These are phyloP conservation scores for Aspergillus sclerotialis DNA, from an alignment of 2,329 filamentous ascomycete genomes.

Conservation along the genomic window DNA sequence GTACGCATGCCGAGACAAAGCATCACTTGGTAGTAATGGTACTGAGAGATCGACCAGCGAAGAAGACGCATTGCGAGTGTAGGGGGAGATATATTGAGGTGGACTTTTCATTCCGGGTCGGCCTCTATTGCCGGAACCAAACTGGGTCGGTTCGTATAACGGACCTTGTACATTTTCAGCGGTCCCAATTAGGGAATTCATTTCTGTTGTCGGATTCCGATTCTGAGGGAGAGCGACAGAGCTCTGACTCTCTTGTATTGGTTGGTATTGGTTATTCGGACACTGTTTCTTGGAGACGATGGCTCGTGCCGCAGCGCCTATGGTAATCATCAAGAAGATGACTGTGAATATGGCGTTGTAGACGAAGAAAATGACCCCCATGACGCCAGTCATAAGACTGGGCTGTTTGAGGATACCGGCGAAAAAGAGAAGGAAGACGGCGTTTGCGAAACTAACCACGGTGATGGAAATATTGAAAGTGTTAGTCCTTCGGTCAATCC, in stretches of 20 bases:
- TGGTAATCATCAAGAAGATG: conserved; percentile 73
- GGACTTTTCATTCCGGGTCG: conserved; percentile 37
- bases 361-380: conserved; percentile 85
- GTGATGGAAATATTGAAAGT: conserved; percentile 91
- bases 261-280: conserved; percentile 89
- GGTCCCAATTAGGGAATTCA: conserved; percentile 82
- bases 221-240: conserved; percentile 97
- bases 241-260: conserved; percentile 90
- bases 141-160: conserved; percentile 51
- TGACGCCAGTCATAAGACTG: conserved; percentile 73
- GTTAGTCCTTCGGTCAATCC: conserved; percentile 99
- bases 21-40: conserved; percentile 41
- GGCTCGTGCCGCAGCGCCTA: conserved; percentile 69
- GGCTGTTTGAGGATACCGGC: conserved; percentile 80
- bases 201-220: conserved; percentile 75
- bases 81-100: conserved; percentile 19
- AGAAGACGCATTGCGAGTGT: conserved; percentile 34
- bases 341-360: conserved; percentile 78
- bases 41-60: conserved; percentile 44
- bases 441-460: conserved; percentile 82
- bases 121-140: conserved; percentile 64
- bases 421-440: conserved; percentile 84
- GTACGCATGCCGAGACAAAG: conserved; percentile 29
- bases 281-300: conserved; percentile 91
- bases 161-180: conserved; percentile 67